Percentiles rank a stretch among this genome's conserved stretches.
phyloP scores from a whole-genome alignment of 495 filamentous ascomycete genomes.

The Penicillium robsamsonii region DNA sequence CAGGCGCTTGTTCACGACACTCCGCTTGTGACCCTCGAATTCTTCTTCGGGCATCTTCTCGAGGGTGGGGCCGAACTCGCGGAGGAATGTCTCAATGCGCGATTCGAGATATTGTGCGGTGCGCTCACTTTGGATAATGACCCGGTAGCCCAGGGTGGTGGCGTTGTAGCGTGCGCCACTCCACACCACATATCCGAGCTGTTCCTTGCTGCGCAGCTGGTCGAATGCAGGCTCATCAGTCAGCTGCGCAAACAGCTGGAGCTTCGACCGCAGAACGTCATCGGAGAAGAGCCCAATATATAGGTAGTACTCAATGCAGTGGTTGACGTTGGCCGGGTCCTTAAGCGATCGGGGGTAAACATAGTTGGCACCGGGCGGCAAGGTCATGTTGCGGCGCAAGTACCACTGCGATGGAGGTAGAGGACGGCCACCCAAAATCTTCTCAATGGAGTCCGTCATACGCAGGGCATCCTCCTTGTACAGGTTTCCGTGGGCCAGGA shows the following conservation, averaged over 20 bases:
- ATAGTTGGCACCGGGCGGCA: slow-evolving; percentile 78
- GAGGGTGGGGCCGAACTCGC: slow-evolving; percentile 59
- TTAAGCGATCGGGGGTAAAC: slow-evolving; percentile 75
- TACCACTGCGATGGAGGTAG: slow-evolving; percentile 80
- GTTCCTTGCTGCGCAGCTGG: slow-evolving; percentile 92
- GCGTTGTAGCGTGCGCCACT: slow-evolving; percentile 66
- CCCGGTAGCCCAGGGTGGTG: slow-evolving; percentile 78
- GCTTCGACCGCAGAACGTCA: slow-evolving; percentile 65
- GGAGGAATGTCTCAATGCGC: slow-evolving; percentile 82
- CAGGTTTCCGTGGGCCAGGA: slow-evolving; percentile 87
- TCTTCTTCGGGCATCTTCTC: slow-evolving; percentile 77
- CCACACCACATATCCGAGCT: slow-evolving; percentile 95
- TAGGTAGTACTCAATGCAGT: slow-evolving; percentile 91
- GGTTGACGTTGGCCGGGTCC: slow-evolving; percentile 92
- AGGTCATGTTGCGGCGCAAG: slow-evolving; percentile 69
- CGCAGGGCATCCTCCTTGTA: slow-evolving; percentile 93
- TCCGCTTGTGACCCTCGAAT: slow-evolving; percentile 88
- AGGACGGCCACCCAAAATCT: slow-evolving; percentile 69
- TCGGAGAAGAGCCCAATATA: slow-evolving; percentile 74
- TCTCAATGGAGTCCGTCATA: slow-evolving; percentile 79
- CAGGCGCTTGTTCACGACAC: slow-evolving; percentile 79
- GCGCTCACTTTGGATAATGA: slow-evolving; percentile 93
- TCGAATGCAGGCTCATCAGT: slow-evolving; percentile 92
- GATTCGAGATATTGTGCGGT: slow-evolving; percentile 78
- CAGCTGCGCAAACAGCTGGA: slow-evolving; percentile 84